A percentile compares a stretch with the other conserved stretches of the same genome.
Evolutionary conservation across 257 asterid genomes (phyloP).

Genomic region (Solanum etuberosum): DNA sequence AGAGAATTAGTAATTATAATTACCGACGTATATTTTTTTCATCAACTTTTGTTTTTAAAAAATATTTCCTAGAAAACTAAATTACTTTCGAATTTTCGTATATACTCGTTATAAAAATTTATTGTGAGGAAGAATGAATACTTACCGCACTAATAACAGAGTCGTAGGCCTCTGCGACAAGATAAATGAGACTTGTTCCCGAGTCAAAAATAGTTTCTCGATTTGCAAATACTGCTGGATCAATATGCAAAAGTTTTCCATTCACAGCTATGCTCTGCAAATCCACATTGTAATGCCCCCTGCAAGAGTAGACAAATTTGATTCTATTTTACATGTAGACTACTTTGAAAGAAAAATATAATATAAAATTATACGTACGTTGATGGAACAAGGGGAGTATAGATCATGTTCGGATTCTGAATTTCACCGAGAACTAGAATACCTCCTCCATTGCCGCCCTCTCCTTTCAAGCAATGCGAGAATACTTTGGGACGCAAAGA

Average conservation of each 20-base stretch:
- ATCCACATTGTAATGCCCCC: slow-evolving; percentile 70
- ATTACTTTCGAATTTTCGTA: too few relatives aligned
- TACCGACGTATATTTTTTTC: too few relatives aligned
- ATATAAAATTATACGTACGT: slow-evolving; percentile 40
- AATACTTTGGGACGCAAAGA: slow-evolving; percentile 63
- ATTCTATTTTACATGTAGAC: neutral
- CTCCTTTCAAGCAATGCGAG: slow-evolving; percentile 85
- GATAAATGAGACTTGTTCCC: slow-evolving; percentile 70
- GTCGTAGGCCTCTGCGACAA: slow-evolving; percentile 64
- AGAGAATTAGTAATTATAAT: too few relatives aligned
- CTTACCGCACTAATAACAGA: neutral
- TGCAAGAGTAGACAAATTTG: slow-evolving; percentile 10
- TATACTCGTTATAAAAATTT: too few relatives aligned
- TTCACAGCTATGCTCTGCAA: slow-evolving; percentile 60
- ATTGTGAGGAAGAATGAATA: neutral
- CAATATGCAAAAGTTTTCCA: slow-evolving; percentile 55
- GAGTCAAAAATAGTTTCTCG: slow-evolving; percentile 71
- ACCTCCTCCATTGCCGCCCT: slow-evolving; percentile 81
- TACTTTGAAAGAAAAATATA: too few relatives aligned
- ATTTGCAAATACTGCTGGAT: slow-evolving; percentile 45
- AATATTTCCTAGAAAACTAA: too few relatives aligned
- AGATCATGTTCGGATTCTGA: slow-evolving; percentile 66
- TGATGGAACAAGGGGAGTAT: slow-evolving; percentile 84
- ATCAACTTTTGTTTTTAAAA: too few relatives aligned
- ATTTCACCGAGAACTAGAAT: slow-evolving; percentile 82